Percentiles rank a stretch among this genome's conserved stretches.
Conservation (phyloP, 768 basidiomycete species). For the Amanita polypyramis region DNA sequence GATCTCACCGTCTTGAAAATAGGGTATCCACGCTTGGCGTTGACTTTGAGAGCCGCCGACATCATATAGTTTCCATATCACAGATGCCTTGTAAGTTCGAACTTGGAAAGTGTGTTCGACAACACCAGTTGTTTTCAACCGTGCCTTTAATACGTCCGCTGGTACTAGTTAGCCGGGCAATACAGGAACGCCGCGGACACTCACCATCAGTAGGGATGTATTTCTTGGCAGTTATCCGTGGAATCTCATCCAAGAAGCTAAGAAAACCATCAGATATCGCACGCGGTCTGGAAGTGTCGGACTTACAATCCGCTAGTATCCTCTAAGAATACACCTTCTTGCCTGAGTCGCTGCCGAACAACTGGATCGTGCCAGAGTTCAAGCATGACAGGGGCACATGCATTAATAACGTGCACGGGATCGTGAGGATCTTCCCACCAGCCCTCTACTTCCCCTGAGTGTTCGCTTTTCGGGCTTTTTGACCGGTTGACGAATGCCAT, state of each 20-base stretch:
- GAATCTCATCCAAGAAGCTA: slow-evolving; percentile 76
- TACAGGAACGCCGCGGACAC: slow-evolving; percentile 15
- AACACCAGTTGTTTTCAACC: slow-evolving; percentile 75
- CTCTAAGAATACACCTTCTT: slow-evolving; percentile 60
- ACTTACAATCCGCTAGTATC: slow-evolving; percentile 83
- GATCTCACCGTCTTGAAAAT: slow-evolving; percentile 69
- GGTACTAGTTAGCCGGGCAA: background rate
- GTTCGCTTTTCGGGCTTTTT: slow-evolving; percentile 59
- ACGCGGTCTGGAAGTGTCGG: slow-evolving; percentile 6
- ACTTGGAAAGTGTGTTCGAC: slow-evolving; percentile 70
- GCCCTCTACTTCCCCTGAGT: slow-evolving; percentile 62
- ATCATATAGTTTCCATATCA: slow-evolving; percentile 79
- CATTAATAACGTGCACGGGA: slow-evolving; percentile 63
- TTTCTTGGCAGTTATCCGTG: slow-evolving; percentile 68
- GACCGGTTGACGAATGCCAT: slow-evolving; percentile 37
- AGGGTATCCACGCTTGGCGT: slow-evolving; percentile 81
- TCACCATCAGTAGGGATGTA: slow-evolving; percentile 72
- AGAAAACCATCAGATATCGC: slow-evolving; percentile 7
- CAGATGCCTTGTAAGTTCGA: slow-evolving; percentile 38
- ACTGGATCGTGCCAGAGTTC: slow-evolving; percentile 69
- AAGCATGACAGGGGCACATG: slow-evolving; percentile 53
- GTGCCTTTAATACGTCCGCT: slow-evolving; percentile 75
- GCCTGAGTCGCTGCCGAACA: slow-evolving; percentile 52
- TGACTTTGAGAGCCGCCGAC: slow-evolving; percentile 77
- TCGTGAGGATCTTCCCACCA: slow-evolving; percentile 86